Base-by-base conservation (phyloP, 2,329 filamentous ascomycete genomes). In the Juglanconis sp. region DNA sequence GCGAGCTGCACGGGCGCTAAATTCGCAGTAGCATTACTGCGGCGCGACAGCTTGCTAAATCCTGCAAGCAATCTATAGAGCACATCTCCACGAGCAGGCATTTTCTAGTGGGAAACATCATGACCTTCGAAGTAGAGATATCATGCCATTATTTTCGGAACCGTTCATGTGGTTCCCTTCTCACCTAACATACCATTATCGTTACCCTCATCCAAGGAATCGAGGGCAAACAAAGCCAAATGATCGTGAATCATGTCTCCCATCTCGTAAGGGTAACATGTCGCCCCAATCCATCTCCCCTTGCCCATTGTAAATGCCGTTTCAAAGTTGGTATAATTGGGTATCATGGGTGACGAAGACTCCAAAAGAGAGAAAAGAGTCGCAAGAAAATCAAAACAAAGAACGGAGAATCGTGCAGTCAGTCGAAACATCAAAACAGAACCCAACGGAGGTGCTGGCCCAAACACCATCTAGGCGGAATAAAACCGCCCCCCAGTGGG, bases 341-440 rank as follows among this genome's bases (percentile, higher is more conserved):
- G 61, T 63, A 63, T 63, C 57, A 63, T 52, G 50, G 58, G 30
- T 53, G 44, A 52, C 52, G 31, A 34, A 50, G 47, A 56, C 24
- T 24, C 24, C 24, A 32, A 34, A 44, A 49, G 44, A 44, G 44
- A 31, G 13, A 53, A 46, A 17, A 30, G 38, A 35, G 34, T 40
- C 47, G 35, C 11, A 30, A 35, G 7, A 30, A 44, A 54, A 44
- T 13, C 6, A n/a, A 60, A 24, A n/a, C 11, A 44, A 49, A 7
- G n/a, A 47, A 46, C 10, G 10, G 31, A n/a, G 35, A 24, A 38
- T 52, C 17, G 44, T 40, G 51, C 4, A 32, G 5, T 31, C 30
- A 38, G 17, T 49, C 44, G n/a, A 15, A 15, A 38, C 32, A 48
- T 15, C 10, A n/a, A 38, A 30, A 3, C 24, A 24, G 24, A 24